Base-by-base conservation (phyloP, 2,329 filamentous ascomycete genomes). In the Aspergillus flavus region DNA sequence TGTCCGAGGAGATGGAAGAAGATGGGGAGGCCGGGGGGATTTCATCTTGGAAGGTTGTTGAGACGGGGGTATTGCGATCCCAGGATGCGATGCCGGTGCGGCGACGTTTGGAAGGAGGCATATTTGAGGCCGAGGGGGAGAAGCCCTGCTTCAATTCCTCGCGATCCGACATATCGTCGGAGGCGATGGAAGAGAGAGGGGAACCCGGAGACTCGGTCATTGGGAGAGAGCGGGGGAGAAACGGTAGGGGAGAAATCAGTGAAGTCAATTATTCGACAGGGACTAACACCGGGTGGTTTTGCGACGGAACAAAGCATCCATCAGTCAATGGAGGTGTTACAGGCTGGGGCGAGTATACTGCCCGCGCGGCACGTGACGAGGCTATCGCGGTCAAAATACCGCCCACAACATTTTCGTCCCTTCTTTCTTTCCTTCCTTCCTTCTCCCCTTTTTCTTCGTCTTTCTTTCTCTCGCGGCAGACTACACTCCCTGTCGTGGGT, bases 1-100 rank as follows among this genome's bases (percentile, higher is more conserved):
- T 96, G 79, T 99, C 95, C 59, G 92, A 93, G 9, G 93, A 97
- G 64, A 98, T 89, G 59, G 93, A 91, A 58, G 87, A 87, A 80
- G 69, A 85, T 77, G 76, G 88, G 78, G 64, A 85, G 77, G 76
- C 66, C 16, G 79, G 77, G 26, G 76, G 75, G 26, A 72, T 70
- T 32, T 81, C 78, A 45, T 79, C 76, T 57, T 78, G 78, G 23
- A 76, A 70, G 6, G 76, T 74, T 10, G 76, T 75, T 12, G 80
- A 82, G 39, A 83, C 76, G 12, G 84, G 84, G 3, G 84, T 86
- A 26, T 85, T 83, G 64, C 78, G 76, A 67, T 83, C 80, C 74
- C 80, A 82, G 26, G 78, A 75, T 6, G 78, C 73, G 61, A 76
- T 71, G 23, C 79, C 80, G 12, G 79, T 82, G 64, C 80, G 80